Percentiles rank a stretch among this genome's conserved stretches.
Conservation (phyloP, 345 rosid genomes). For the Syzygium aromaticum region DNA sequence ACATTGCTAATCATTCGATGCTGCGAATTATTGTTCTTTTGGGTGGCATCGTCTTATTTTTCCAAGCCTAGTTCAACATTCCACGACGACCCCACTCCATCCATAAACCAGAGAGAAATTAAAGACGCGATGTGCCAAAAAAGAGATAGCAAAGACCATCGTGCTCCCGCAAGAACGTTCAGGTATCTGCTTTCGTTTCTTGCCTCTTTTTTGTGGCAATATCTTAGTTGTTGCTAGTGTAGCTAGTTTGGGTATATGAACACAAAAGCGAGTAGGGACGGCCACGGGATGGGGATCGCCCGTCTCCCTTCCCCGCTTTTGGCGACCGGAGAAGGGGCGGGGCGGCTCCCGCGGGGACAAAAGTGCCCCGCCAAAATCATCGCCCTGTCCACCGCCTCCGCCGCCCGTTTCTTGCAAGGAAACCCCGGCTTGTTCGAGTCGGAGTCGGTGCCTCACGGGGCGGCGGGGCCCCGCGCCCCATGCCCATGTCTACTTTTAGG, state of each 20-base stretch:
- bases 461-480: too few species aligned
- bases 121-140: background rate
- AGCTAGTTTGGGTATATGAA: background rate
- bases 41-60: background rate
- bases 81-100: background rate
- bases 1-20: background rate
- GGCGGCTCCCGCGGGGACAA: background rate
- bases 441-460: too few species aligned
- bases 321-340: background rate
- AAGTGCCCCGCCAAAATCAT: background rate
- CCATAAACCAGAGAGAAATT: background rate
- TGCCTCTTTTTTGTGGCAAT: background rate
- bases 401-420: too few species aligned
- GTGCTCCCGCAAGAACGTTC: background rate
- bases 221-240: background rate
- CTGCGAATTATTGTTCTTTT: background rate
- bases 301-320: background rate
- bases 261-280: background rate
- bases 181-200: background rate
- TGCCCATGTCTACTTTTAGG: background rate
- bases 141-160: background rate
- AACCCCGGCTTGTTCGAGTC: too few species aligned
- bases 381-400: background rate
- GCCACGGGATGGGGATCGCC: background rate
- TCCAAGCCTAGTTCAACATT: background rate